phyloP scores from a whole-genome alignment of 352 stramenopile species.

The Pythium monospermum region DNA sequence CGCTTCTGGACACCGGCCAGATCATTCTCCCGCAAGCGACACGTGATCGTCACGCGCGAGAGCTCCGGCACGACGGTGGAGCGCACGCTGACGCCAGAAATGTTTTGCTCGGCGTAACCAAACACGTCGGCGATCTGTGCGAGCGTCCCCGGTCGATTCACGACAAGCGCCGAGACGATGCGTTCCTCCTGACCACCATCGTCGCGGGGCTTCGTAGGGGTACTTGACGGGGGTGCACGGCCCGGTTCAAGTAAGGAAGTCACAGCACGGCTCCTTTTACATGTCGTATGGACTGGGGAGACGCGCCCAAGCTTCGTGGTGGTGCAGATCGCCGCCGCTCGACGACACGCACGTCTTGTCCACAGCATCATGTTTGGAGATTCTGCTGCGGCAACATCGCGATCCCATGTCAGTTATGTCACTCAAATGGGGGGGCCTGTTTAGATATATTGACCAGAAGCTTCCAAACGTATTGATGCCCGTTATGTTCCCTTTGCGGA shows the following conservation, averaged over 20 bases:
- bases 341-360: too few species aligned
- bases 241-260: too few species aligned
- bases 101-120: conserved; percentile 65
- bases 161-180: conserved; percentile 71
- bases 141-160: conserved; percentile 65
- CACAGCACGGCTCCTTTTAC: too few species aligned
- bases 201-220: too few species aligned
- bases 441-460: neutral
- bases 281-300: too few species aligned
- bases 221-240: too few species aligned
- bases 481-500: neutral
- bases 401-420: conserved; percentile 6
- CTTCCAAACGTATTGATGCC: neutral
- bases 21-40: conserved; percentile 44
- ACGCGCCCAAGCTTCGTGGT: too few species aligned
- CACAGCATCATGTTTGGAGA: too few species aligned
- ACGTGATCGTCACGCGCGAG: conserved; percentile 72
- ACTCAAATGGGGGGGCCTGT: conserved; percentile 10
- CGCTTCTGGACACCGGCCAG: conserved; percentile 50
- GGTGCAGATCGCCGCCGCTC: too few species aligned
- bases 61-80: conserved; percentile 70
- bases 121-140: conserved; percentile 71
- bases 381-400: too few species aligned
- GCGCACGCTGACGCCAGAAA: conserved; percentile 64
- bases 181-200: conserved; percentile 32